These are phyloP conservation scores for Phytophthora ramorum DNA, from an alignment of 352 stramenopile genomes.

Conservation along the genomic window DNA sequence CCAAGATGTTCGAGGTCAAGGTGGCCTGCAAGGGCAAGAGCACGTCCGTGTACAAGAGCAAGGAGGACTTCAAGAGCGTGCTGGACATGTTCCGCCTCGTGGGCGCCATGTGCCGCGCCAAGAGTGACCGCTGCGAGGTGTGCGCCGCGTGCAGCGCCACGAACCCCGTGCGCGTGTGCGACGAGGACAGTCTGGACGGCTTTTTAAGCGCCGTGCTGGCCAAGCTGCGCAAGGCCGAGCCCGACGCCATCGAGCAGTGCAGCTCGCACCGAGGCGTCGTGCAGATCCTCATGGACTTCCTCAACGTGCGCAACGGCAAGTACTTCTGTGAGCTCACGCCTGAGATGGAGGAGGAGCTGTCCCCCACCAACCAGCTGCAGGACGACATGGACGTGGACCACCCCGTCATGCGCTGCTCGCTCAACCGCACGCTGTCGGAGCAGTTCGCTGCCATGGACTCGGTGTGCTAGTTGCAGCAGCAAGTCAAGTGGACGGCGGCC, in stretches of 20 bases:
- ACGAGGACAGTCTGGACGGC: constrained; percentile 62
- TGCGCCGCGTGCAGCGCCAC: constrained; percentile 60
- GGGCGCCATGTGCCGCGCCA: constrained; percentile 67
- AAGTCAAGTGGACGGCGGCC: background rate
- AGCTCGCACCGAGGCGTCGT: constrained; percentile 75
- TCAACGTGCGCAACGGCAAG: constrained; percentile 77
- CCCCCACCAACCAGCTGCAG: constrained; percentile 19
- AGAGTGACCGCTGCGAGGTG: constrained; percentile 55
- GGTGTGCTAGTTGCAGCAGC: constrained; percentile 55
- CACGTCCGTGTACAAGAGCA: constrained; percentile 84
- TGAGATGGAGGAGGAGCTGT: constrained; percentile 38
- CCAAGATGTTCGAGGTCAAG: constrained; percentile 88
- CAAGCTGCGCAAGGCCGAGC: constrained; percentile 59
- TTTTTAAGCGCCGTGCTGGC: constrained; percentile 63
- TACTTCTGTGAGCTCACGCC: constrained; percentile 73
- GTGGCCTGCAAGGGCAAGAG: constrained; percentile 78
- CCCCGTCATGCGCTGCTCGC: constrained; percentile 72
- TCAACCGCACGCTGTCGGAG: constrained; percentile 79
- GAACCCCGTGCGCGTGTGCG: constrained; percentile 47
- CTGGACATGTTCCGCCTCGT: constrained; percentile 86
- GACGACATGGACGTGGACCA: constrained; percentile 70
- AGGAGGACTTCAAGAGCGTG: constrained; percentile 85
- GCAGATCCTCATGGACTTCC: constrained; percentile 86
- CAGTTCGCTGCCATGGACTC: constrained; percentile 82
- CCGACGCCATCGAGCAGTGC: constrained; percentile 58